A percentile compares a stretch with the other conserved stretches of the same genome.
Evolutionary conservation across 805 yeast genomes (phyloP).

Genomic region (Cyberlindnera subsufficiens): DNA sequence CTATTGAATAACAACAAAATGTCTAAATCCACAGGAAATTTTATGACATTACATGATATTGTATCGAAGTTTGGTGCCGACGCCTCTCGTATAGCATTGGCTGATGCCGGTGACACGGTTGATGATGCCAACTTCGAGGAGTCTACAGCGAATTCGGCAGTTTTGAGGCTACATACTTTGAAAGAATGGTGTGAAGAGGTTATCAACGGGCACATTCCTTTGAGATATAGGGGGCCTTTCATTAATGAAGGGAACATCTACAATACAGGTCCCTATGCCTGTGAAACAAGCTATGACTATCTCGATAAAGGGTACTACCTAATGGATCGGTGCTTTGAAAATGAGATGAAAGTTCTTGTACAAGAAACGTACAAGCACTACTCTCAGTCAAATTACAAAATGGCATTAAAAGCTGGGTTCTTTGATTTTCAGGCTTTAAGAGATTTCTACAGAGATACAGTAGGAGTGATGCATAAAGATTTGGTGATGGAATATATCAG

Average conservation of each 20-base stretch:
- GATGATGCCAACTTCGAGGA: constrained; percentile 98
- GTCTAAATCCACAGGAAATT: constrained; percentile 97
- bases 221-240: constrained; percentile 23
- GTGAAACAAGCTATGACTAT: constrained; percentile 34
- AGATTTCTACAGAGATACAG: constrained; percentile 87
- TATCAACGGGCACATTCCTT: constrained; percentile 8
- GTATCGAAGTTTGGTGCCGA: constrained; percentile 92
- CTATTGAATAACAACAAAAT: constrained; percentile 93
- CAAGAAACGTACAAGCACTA: constrained; percentile 68
- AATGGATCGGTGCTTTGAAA: constrained; percentile 82
- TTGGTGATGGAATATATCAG: constrained; percentile 78
- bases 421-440: constrained; percentile 92
- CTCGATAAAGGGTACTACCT: constrained; percentile 30
- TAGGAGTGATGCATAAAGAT: constrained; percentile 71
- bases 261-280: too few species aligned
- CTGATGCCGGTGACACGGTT: constrained; percentile 95
- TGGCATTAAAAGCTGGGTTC: constrained; percentile 82
- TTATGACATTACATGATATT: constrained; percentile 81
- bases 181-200: constrained; percentile 93
- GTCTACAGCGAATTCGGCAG: constrained; percentile 93
- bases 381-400: constrained; percentile 68
- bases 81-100: constrained; percentile 92
- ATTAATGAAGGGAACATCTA: constrained; percentile 33
- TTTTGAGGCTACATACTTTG: constrained; percentile 81
- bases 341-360: constrained; percentile 82